These are phyloP conservation scores for Irpex sp. DNA, from an alignment of 1,284 basidiomycete genomes.

Conservation along the genomic window DNA sequence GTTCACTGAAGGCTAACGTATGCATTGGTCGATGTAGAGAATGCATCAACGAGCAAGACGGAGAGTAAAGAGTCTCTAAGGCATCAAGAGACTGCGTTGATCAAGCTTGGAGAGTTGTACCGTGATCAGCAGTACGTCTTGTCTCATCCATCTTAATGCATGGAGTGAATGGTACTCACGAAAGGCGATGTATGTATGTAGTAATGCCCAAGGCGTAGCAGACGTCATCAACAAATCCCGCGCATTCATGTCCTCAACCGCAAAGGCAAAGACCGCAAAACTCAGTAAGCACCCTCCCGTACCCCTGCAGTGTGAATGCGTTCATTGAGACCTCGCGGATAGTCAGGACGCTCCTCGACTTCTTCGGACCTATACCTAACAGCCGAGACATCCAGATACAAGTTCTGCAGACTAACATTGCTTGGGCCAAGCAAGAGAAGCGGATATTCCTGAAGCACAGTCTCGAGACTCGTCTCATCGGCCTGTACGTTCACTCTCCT, in stretches of 20 bases:
- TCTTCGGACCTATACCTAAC: slow-evolving; percentile 75
- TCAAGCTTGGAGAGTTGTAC: slow-evolving; percentile 86
- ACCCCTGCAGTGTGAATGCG: no score
- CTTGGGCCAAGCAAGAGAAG: slow-evolving; percentile 90
- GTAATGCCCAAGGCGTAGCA: slow-evolving; percentile 82
- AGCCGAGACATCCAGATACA: slow-evolving; percentile 79
- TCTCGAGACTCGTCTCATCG: slow-evolving; percentile 86
- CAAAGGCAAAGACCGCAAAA: slow-evolving; percentile 98
- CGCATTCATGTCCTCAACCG: slow-evolving; percentile 89
- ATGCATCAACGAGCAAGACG: slow-evolving; percentile 16
- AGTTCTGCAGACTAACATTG: slow-evolving; percentile 86
- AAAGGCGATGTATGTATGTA: slow-evolving; percentile 26
- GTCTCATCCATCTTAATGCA: no score
- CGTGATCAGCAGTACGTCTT: slow-evolving; percentile 72
- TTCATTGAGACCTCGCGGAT: not conserved
- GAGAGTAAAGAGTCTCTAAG: slow-evolving; percentile 57
- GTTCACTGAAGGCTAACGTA: slow-evolving; percentile 3
- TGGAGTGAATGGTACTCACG: no score
- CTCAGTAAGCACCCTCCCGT: slow-evolving; percentile 69
- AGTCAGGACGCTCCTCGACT: slow-evolving; percentile 92
- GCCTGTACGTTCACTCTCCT: no score
- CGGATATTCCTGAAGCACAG: slow-evolving; percentile 95
- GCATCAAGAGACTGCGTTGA: slow-evolving; percentile 83
- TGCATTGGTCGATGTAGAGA: slow-evolving; percentile 4
- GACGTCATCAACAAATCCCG: slow-evolving; percentile 84